Base-by-base conservation (phyloP, 208 protist species). In the Entamoeba dispar region DNA sequence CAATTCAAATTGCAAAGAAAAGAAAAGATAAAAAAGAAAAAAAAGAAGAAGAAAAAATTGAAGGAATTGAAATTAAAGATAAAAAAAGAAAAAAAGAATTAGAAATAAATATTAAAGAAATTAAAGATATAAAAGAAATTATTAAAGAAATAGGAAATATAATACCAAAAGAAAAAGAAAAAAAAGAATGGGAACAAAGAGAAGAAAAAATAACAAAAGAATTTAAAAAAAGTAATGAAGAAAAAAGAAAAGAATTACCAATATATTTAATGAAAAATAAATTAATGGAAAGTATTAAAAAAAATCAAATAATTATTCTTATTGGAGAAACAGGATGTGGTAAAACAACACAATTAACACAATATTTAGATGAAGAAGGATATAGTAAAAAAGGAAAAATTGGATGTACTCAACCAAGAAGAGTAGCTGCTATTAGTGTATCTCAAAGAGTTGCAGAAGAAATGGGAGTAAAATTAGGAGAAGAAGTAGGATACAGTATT, bases 381-480 rank as follows among this genome's bases (percentile, higher is more conserved):
- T 49, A 34, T 49, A 49, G 34, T 43, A 91, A 91, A 49, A 49
- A 19, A 3, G 17, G 17, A 15, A 49, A 15, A 49, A 50, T 93
- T 50, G 49, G 49, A 12, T 49, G 69, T 31, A 92, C 94, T 47
- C 91, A 93, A 92, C 92, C 98, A n/a, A 96, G 98, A 7, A 96
- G 98, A 95, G 98, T 99, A 12, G 98, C 98, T 0, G 98, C 98
- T 8, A 98, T 98, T 52, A 98, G 96, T 27, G 98, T 99, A 0
- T 98, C 98, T 92, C 98, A 98, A 95, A 96, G 98, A 77, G 98
- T 99, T 8, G 97, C 98, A 7, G 97, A 98, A 94, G 98, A 99
- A 95, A 97, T 98, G 93, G 98, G 98, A 73, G 97, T 98, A 91
- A 93, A 94, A 14, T 94, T 99, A 1, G 98, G 98, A 52, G 95